These are phyloP conservation scores for Arthrinium phaeospermum DNA, from an alignment of 2,329 filamentous ascomycete genomes.

Conservation along the genomic window DNA sequence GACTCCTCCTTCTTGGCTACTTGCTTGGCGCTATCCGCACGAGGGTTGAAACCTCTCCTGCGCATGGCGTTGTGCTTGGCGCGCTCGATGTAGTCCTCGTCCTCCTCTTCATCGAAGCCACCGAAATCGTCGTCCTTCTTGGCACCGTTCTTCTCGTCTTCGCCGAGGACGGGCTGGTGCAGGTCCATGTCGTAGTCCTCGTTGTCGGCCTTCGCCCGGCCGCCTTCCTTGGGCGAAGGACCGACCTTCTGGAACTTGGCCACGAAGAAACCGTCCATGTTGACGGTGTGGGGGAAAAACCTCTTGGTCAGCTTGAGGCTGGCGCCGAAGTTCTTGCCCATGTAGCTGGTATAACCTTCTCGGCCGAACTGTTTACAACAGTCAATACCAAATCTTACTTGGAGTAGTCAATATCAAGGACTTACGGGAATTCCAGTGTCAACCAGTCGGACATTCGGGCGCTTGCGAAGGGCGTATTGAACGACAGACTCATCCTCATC, in stretches of 20 bases:
- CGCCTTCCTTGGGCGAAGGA: conserved; percentile 65
- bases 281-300: conserved; percentile 90
- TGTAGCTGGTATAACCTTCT: conserved; percentile 86
- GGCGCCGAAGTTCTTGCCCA: conserved; percentile 86
- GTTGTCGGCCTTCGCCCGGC: conserved; percentile 44
- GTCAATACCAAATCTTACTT: neutral
- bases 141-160: conserved; percentile 49
- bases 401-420: neutral
- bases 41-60: conserved; percentile 74
- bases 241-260: conserved; percentile 95
- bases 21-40: conserved; percentile 15
- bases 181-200: conserved; percentile 56
- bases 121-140: conserved; percentile 65
- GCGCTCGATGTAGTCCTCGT: conserved; percentile 72
- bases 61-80: conserved; percentile 77
- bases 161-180: conserved; percentile 65
- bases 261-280: conserved; percentile 98
- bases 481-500: conserved; percentile 95
- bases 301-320: conserved; percentile 82
- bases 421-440: conserved; percentile 75
- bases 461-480: conserved; percentile 87
- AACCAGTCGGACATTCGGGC: conserved; percentile 92
- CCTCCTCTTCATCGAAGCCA: conserved; percentile 76
- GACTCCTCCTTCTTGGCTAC: conserved; percentile 14
- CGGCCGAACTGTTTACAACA: conserved; percentile 68